Conservation (phyloP, 2,329 filamentous ascomycete species). For the Monosporascus sp. region DNA sequence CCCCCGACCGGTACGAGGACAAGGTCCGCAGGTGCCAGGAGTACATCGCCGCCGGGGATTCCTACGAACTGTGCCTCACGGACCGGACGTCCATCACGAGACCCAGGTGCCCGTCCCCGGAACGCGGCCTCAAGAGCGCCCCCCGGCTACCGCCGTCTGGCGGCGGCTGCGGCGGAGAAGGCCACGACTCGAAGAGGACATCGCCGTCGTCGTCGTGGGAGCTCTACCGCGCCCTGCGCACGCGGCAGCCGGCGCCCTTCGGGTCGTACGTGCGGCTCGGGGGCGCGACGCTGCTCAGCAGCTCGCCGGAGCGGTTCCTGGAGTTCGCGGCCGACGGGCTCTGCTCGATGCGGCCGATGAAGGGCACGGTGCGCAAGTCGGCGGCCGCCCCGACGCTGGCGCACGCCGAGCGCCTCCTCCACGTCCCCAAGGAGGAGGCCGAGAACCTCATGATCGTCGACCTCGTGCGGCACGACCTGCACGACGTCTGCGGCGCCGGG, state of each 20-base stretch:
- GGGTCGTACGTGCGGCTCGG: slow-evolving; percentile 74
- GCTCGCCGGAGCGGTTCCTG: slow-evolving; percentile 86
- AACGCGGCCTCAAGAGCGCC: too few relatives aligned
- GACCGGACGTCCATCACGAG: slow-evolving; percentile 61
- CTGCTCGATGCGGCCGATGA: slow-evolving; percentile 87
- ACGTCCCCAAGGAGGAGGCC: slow-evolving; percentile 81
- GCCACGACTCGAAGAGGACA: slow-evolving; percentile 1
- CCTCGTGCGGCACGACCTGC: slow-evolving; percentile 87
- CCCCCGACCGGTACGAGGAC: slow-evolving; percentile 51
- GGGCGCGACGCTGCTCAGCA: slow-evolving; percentile 67
- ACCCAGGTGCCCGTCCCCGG: slow-evolving; percentile 8
- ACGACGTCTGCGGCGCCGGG: slow-evolving; percentile 73
- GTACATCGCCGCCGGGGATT: slow-evolving; percentile 69
- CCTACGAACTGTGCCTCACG: slow-evolving; percentile 82
- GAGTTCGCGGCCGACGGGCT: slow-evolving; percentile 46
- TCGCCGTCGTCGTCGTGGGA: slow-evolving; percentile 54
- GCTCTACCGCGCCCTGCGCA: slow-evolving; percentile 65
- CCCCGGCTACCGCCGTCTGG: too few relatives aligned
- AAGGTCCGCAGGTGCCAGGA: slow-evolving; percentile 67
- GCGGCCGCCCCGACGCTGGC: slow-evolving; percentile 59
- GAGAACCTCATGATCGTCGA: slow-evolving; percentile 99
- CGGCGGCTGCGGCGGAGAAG: background rate
- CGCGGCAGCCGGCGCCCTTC: slow-evolving; percentile 76
- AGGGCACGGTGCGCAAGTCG: slow-evolving; percentile 86
- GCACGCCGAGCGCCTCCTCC: slow-evolving; percentile 67